A percentile compares a stretch with the other conserved stretches of the same genome.
Evolutionary conservation across 2,329 filamentous ascomycete genomes (phyloP).

Genomic region (Colletotrichum plurivorum): DNA sequence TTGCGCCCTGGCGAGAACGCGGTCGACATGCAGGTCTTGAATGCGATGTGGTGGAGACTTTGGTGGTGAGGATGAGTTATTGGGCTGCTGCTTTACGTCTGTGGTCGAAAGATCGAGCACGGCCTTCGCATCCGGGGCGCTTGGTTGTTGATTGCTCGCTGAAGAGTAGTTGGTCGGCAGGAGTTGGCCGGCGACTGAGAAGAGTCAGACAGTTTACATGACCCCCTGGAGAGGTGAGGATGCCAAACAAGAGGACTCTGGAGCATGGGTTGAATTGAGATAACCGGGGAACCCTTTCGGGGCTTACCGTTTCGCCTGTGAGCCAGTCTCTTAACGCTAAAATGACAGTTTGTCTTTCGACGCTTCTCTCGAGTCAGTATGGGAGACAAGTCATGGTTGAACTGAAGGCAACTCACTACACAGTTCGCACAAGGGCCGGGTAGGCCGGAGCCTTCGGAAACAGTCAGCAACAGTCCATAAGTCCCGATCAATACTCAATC

Average conservation of each 20-base stretch:
- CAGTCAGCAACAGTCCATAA: constrained; percentile 8
- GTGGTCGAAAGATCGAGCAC: constrained; percentile 23
- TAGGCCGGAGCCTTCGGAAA: constrained; percentile 31
- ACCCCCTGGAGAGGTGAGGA: not conserved
- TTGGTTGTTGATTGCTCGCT: not conserved
- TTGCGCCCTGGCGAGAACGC: constrained; percentile 43
- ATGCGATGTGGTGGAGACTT: constrained; percentile 27
- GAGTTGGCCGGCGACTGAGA: constrained; percentile 38
- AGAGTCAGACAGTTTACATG: not conserved
- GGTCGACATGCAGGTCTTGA: constrained; percentile 47
- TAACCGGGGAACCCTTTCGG: not conserved
- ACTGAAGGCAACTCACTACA: constrained; percentile 41
- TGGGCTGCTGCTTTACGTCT: not conserved
- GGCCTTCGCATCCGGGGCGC: constrained; percentile 15
- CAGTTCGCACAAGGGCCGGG: constrained; percentile 49
- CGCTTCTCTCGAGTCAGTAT: constrained; percentile 32
- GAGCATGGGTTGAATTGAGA: not conserved
- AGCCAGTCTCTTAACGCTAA: constrained; percentile 44
- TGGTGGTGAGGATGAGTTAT: not conserved
- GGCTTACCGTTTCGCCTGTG: constrained; percentile 44
- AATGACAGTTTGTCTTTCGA: constrained; percentile 42
- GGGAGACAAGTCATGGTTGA: not conserved
- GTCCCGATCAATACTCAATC: not conserved
- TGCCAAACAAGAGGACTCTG: not conserved
- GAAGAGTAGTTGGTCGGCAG: constrained; percentile 25